These are phyloP conservation scores for Colletotrichum falcatum DNA, from an alignment of 2,329 filamentous ascomycete species.

Conservation along the genomic window DNA sequence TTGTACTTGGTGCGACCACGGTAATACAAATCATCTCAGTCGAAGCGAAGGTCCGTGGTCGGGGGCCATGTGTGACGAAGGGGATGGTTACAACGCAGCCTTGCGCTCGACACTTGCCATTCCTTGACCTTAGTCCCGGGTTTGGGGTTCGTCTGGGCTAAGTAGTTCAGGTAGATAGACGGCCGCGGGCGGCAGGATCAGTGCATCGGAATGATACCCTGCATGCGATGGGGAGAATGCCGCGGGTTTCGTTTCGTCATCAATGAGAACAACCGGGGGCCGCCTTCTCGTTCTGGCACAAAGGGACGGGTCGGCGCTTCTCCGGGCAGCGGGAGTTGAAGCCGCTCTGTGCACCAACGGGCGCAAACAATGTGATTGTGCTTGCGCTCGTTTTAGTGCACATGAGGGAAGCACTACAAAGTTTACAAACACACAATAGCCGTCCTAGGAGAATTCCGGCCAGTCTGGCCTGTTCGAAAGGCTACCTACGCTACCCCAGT, in stretches of 20 bases:
- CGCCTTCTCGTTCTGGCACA: background rate
- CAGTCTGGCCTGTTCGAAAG: too few species aligned
- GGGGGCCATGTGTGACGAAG: background rate
- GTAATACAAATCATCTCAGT: slow-evolving; percentile 30
- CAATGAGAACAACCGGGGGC: background rate
- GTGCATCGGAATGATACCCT: slow-evolving; percentile 16
- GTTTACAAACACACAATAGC: background rate
- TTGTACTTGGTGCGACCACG: background rate
- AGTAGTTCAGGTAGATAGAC: background rate
- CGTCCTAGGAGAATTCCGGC: background rate
- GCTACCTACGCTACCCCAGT: too few species aligned
- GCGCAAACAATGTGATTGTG: background rate
- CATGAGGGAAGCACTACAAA: background rate
- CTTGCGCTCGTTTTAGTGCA: background rate
- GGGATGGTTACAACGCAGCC: slow-evolving; percentile 24
- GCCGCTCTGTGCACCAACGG: background rate
- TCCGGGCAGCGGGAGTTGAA: background rate
- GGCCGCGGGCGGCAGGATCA: slow-evolving; percentile 19
- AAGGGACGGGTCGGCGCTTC: slow-evolving; percentile 11
- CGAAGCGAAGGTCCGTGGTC: slow-evolving; percentile 15
- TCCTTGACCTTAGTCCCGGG: slow-evolving; percentile 10
- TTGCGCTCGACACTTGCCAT: slow-evolving; percentile 3
- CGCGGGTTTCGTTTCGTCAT: background rate
- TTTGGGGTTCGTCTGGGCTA: slow-evolving; percentile 24
- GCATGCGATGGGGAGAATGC: background rate